A percentile compares a stretch with the other conserved stretches of the same genome.
Evolutionary conservation across 345 rosid genomes (phyloP).

Genomic region (Rhodamnia rubescens): DNA sequence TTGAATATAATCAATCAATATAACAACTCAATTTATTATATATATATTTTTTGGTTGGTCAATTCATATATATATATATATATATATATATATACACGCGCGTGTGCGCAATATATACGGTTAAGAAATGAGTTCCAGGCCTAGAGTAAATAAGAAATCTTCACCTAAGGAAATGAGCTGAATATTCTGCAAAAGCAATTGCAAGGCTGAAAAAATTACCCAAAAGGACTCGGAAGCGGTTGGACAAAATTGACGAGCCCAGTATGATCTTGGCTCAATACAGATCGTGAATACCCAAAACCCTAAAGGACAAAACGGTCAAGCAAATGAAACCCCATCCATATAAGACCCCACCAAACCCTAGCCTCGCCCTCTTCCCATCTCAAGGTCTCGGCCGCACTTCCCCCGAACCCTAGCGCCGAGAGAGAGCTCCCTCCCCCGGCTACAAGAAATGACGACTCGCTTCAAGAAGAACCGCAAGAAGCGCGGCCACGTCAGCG

Average conservation of each 20-base stretch:
- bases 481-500: conserved; percentile 41
- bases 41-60: no score
- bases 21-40: no score
- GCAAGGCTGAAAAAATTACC: background rate
- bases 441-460: conserved; percentile 16
- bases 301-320: conserved; percentile 16
- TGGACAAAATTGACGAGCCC: background rate
- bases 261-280: background rate
- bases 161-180: background rate
- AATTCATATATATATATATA: no score
- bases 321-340: background rate
- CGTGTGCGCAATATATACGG: no score
- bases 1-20: no score
- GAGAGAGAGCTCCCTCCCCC: background rate
- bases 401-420: background rate
- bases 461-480: conserved; percentile 41
- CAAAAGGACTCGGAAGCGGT: background rate
- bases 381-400: background rate
- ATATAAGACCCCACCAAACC: conserved; percentile 8
- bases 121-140: no score
- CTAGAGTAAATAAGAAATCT: background rate
- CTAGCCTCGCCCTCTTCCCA: background rate
- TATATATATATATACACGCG: no score
- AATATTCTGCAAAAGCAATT: background rate
- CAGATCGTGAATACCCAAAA: conserved; percentile 1